Conservation (phyloP, 768 basidiomycete genomes). For the Termitomyces sp. region DNA sequence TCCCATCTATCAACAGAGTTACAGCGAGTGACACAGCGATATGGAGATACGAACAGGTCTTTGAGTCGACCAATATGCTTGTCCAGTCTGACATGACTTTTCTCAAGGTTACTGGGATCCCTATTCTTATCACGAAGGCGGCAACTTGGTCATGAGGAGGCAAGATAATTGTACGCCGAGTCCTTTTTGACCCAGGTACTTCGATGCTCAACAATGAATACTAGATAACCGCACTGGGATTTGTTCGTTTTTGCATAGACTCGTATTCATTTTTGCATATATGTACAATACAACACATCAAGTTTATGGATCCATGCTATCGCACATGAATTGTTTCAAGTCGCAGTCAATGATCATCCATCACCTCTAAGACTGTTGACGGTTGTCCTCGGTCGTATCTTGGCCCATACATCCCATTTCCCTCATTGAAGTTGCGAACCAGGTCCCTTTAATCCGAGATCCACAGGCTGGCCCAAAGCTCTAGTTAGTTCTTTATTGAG, state of each 20-base stretch:
- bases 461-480: conserved; percentile 29
- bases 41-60: conserved; percentile 66
- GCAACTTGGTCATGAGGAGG: conserved; percentile 24
- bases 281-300: conserved; percentile 12
- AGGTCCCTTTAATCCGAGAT: conserved; percentile 27
- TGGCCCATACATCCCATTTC: neutral
- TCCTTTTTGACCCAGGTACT: neutral
- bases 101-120: conserved; percentile 56
- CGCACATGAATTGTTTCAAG: neutral
- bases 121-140: conserved; percentile 63
- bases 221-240: neutral
- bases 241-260: neutral
- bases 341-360: neutral
- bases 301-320: neutral
- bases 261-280: conserved; percentile 13
- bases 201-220: neutral
- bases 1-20: conserved; percentile 26
- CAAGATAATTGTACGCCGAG: conserved; percentile 1
- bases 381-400: neutral
- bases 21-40: conserved; percentile 51
- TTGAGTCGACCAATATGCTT: conserved; percentile 1
- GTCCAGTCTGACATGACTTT: conserved; percentile 2
- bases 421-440: conserved; percentile 17
- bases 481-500: conserved; percentile 65
- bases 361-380: neutral